phyloP scores from a whole-genome alignment of 2,329 filamentous ascomycete species.

The Penicillium palitans region DNA sequence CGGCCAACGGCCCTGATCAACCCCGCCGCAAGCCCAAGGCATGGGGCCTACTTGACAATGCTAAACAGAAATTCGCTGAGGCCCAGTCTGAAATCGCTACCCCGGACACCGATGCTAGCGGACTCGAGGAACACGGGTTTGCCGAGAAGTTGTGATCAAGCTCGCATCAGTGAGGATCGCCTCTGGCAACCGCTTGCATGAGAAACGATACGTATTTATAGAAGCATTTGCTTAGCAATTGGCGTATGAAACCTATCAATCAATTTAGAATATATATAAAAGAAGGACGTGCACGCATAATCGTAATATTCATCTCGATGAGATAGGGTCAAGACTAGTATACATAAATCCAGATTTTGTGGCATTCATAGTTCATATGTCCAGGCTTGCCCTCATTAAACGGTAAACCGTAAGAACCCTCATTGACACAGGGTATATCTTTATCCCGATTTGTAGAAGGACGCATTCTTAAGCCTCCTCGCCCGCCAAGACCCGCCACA shows the following conservation, averaged over 20 bases:
- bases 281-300: slow-evolving; percentile 4
- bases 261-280: neutral
- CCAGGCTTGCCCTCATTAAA: slow-evolving; percentile 8
- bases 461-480: slow-evolving; percentile 18
- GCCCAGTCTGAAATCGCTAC: slow-evolving; percentile 53
- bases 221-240: slow-evolving; percentile 5
- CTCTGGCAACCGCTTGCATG: slow-evolving; percentile 3
- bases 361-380: slow-evolving; percentile 16
- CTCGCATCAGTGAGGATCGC: neutral
- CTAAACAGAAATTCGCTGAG: slow-evolving; percentile 49
- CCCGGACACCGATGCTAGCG: slow-evolving; percentile 52
- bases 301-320: slow-evolving; percentile 19
- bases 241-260: slow-evolving; percentile 1
- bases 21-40: slow-evolving; percentile 66
- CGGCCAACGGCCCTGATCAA: slow-evolving; percentile 64
- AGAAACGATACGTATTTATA: neutral
- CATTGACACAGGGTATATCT: slow-evolving; percentile 14
- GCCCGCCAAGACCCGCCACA: slow-evolving; percentile 42
- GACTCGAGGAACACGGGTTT: slow-evolving; percentile 59
- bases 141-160: slow-evolving; percentile 44
- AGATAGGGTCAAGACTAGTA: slow-evolving; percentile 23
- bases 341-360: slow-evolving; percentile 24
- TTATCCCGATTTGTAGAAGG: neutral
- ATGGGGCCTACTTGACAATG: slow-evolving; percentile 62
- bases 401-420: neutral